Base-by-base conservation (phyloP, 78 protist species). In the Dictyostelium capitatum region DNA sequence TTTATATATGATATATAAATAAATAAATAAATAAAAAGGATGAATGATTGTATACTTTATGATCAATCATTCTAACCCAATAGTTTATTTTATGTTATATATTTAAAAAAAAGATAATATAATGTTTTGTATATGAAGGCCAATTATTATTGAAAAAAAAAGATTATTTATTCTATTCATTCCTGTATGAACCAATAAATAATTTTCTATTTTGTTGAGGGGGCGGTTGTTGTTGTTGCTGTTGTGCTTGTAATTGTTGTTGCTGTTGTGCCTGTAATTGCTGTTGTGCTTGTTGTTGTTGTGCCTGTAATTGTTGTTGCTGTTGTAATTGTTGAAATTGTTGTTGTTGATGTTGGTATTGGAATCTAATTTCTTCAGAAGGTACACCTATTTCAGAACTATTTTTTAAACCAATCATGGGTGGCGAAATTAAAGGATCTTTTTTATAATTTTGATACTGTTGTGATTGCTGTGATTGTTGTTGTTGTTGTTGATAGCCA, bases 361-460 rank as follows among this genome's bases (percentile, higher is more conserved):
- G 89, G 15, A 48, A 46, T 32, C 69, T 72, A 20, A 30, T 23
- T 17, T 82, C 79, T 56, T 28, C 62, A 23, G 67, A n/a, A 50
- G 30, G 62, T 47, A 23, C 15, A 9, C 47, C 83, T 28, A 62
- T 41, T 25, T 57, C 70, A 20, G 74, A 53, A 56, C n/a, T 56
- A n/a, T 28, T n/a, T 80, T 50, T 79, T 41, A 62, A 28, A 56
- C 64, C 57, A 32, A 37, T 28, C 74, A 28, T 51, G 9, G 46
- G 43, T 57, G 70, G 73, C 28, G 73, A 65, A 19, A 65, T 65
- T 32, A 65, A 25, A 32, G 12, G 43, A 23, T 80, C 46, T 80
- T 70, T 62, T 54, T 53, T 32, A 30, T 83, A 43, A 32, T 83
- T 75, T 51, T 65, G 89, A n/a, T 80, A 77, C 28, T 80, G 85